Conservation (phyloP, 2,329 filamentous ascomycete species). For the Ambrosiella cleistominuta region DNA sequence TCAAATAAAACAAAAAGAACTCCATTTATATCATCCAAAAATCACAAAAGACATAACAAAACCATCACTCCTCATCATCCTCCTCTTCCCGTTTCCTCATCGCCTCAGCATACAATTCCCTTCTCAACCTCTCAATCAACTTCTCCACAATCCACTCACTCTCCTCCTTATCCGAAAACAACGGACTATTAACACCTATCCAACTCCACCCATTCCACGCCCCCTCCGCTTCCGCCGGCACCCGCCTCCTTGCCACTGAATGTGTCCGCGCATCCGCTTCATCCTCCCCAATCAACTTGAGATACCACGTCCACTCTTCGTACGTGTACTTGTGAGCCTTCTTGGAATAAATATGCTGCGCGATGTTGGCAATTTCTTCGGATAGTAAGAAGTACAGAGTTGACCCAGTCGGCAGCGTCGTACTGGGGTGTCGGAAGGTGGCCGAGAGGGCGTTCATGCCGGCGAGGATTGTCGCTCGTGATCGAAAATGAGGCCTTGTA, state of each 20-base stretch:
- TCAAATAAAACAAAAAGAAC: background rate
- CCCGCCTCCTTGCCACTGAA: slow-evolving; percentile 2
- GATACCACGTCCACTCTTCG: slow-evolving; percentile 74
- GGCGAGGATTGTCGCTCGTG: background rate
- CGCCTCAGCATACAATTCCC: slow-evolving; percentile 27
- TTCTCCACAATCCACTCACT: slow-evolving; percentile 56
- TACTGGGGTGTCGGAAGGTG: slow-evolving; percentile 1
- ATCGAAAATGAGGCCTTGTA: slow-evolving; percentile 3
- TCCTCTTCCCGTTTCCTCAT: slow-evolving; percentile 12
- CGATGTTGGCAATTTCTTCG: slow-evolving; percentile 50
- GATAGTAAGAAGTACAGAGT: slow-evolving; percentile 50
- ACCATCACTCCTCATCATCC: background rate
- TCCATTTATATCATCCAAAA: background rate
- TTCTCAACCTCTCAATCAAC: slow-evolving; percentile 39
- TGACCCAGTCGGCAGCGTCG: slow-evolving; percentile 24
- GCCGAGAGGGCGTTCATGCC: background rate
- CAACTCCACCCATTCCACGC: slow-evolving; percentile 24
- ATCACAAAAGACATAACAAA: background rate
- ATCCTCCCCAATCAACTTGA: slow-evolving; percentile 56
- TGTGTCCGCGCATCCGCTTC: slow-evolving; percentile 30
- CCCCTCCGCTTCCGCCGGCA: background rate
- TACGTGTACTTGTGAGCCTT: slow-evolving; percentile 51
- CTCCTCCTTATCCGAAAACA: slow-evolving; percentile 52
- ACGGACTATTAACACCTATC: slow-evolving; percentile 50
- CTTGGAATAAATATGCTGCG: slow-evolving; percentile 39